phyloP scores from a whole-genome alignment of 495 filamentous ascomycete genomes.

The Aspergillus diversus region DNA sequence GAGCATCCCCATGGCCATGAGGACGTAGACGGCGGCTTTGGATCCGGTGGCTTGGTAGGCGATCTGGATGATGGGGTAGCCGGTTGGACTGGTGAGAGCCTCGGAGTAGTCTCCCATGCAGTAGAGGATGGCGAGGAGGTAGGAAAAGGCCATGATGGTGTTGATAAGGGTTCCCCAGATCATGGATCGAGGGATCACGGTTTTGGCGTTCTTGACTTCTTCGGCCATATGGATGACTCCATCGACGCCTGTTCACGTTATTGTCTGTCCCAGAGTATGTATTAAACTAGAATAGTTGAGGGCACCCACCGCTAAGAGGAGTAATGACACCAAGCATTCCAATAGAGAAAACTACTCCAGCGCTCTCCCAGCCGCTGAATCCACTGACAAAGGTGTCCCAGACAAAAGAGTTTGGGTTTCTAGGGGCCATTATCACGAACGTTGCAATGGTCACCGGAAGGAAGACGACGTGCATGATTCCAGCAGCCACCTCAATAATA shows the following conservation, averaged over 20 bases:
- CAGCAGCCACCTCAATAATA: slow-evolving; percentile 49
- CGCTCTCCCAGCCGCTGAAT: slow-evolving; percentile 44
- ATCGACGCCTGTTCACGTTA: slow-evolving; percentile 34
- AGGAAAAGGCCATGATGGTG: slow-evolving; percentile 45
- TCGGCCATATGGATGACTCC: slow-evolving; percentile 45
- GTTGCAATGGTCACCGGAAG: slow-evolving; percentile 50
- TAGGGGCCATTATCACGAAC: slow-evolving; percentile 47
- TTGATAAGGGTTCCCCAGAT: slow-evolving; percentile 46
- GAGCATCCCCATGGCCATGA: slow-evolving; percentile 45
- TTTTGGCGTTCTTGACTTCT: slow-evolving; percentile 49
- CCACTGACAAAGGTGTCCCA: slow-evolving; percentile 51
- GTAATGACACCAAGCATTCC: slow-evolving; percentile 41
- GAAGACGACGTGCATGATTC: slow-evolving; percentile 53
- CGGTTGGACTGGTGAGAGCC: slow-evolving; percentile 41
- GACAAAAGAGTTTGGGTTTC: slow-evolving; percentile 47
- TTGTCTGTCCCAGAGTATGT: no score
- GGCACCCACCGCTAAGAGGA: slow-evolving; percentile 31
- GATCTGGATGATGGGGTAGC: slow-evolving; percentile 58
- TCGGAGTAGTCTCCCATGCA: slow-evolving; percentile 44
- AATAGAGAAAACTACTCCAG: slow-evolving; percentile 45
- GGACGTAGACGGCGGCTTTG: slow-evolving; percentile 44
- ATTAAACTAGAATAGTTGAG: no score
- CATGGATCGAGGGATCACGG: slow-evolving; percentile 44
- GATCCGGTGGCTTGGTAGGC: slow-evolving; percentile 53
- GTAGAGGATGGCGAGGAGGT: slow-evolving; percentile 45